A percentile compares a stretch with the other conserved stretches of the same genome.
These are phyloP conservation scores for Jaltomata sinuosa DNA, from an alignment of 257 asterid genomes.

Conservation along the genomic window DNA sequence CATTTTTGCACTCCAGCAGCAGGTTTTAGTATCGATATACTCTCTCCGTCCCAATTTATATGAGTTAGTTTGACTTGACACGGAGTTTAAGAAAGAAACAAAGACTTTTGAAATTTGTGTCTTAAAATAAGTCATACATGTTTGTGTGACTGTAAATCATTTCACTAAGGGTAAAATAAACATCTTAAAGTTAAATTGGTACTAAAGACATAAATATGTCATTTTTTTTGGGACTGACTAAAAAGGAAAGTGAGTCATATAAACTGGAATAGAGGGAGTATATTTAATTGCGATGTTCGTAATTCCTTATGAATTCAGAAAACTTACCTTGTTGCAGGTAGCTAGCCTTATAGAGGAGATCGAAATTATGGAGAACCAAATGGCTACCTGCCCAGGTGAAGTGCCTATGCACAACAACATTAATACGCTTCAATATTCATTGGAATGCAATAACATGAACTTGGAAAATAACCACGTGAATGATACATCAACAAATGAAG, in stretches of 20 bases:
- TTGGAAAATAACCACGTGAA: background rate
- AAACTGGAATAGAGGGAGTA: no score
- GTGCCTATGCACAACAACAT: background rate
- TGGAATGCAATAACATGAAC: background rate
- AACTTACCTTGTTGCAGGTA: constrained; percentile 29
- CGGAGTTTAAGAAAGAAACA: no score
- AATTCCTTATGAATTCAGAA: background rate
- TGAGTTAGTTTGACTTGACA: no score
- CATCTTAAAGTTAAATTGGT: no score
- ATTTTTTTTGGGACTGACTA: no score
- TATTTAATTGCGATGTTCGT: background rate
- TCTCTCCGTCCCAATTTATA: no score
- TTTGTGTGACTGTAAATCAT: no score
- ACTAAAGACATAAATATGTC: no score
- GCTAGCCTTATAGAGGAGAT: constrained; percentile 62
- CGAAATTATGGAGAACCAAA: constrained; percentile 36
- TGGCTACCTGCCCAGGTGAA: constrained; percentile 20
- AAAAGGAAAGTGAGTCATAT: no score
- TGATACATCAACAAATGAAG: background rate
- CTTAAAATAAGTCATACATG: no score
- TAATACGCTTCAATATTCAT: background rate
- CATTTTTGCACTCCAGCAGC: constrained; percentile 54
- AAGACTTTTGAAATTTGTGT: no score
- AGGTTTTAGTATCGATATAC: constrained; percentile 24
- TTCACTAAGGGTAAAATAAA: no score